Conservation (phyloP, 768 basidiomycete species). For the Suillus cothurnatus region DNA sequence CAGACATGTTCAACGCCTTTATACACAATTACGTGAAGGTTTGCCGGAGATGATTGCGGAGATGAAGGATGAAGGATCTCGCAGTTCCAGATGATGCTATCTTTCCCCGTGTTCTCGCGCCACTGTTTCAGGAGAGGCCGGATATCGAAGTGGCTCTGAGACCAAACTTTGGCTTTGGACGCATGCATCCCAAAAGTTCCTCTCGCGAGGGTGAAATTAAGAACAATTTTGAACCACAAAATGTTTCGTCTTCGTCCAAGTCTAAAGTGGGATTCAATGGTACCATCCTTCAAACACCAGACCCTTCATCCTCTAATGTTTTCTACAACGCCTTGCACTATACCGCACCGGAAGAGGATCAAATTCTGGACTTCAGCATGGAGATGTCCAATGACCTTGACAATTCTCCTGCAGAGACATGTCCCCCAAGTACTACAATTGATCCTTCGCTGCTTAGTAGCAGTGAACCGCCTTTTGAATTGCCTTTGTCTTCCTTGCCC, state of each 20-base stretch:
- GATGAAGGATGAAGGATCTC: not conserved
- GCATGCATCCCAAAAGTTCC: not conserved
- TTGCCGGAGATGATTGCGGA: not conserved
- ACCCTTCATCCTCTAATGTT: not conserved
- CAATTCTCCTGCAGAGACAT: conserved; percentile 22
- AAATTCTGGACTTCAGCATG: conserved; percentile 15
- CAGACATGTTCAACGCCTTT: not conserved
- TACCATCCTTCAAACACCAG: not conserved
- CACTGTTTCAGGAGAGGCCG: not conserved
- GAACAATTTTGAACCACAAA: not conserved
- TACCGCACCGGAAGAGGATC: not conserved
- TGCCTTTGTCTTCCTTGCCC: no score
- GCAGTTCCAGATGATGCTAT: not conserved
- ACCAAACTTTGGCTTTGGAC: not conserved
- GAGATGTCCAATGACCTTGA: conserved; percentile 33
- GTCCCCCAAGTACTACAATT: conserved; percentile 19
- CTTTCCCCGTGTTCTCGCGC: conserved; percentile 1
- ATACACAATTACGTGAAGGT: not conserved
- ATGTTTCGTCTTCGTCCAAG: not conserved
- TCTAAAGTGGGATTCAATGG: not conserved
- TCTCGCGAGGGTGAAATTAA: not conserved
- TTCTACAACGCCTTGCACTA: not conserved
- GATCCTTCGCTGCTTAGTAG: conserved; percentile 32
- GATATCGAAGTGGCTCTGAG: not conserved
- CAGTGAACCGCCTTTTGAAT: conserved; percentile 14